A percentile compares a stretch with the other conserved stretches of the same genome.
phyloP scores from a whole-genome alignment of 331 rosid species.

The Malus hybrid region DNA sequence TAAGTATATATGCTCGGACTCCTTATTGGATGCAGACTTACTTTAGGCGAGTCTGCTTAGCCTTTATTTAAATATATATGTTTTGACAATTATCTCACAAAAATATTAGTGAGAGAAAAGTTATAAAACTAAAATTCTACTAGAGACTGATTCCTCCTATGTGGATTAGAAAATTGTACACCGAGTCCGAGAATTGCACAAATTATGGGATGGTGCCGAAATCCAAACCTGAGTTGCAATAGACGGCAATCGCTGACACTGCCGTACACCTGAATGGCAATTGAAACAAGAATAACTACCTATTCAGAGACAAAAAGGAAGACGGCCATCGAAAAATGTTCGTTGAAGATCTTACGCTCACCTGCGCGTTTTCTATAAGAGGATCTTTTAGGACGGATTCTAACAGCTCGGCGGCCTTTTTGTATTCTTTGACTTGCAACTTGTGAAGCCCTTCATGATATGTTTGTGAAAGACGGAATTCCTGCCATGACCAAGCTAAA shows the following conservation, averaged over 20 bases:
- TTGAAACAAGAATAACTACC: not conserved
- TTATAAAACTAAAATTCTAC: not conserved
- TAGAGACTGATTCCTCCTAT: not conserved
- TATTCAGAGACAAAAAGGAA: slow-evolving; percentile 1
- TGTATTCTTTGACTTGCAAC: slow-evolving; percentile 78
- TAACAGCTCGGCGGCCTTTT: slow-evolving; percentile 70
- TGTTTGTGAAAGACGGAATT: slow-evolving; percentile 87
- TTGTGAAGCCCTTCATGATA: slow-evolving; percentile 90
- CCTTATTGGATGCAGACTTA: no score
- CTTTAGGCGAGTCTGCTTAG: no score
- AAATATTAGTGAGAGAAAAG: not conserved
- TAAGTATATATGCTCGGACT: no score
- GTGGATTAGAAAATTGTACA: not conserved
- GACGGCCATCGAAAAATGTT: not conserved
- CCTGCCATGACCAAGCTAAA: slow-evolving; percentile 40
- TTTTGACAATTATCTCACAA: not conserved
- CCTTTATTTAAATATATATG: no score
- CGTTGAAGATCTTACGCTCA: not conserved
- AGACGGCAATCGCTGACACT: slow-evolving; percentile 76
- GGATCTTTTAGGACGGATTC: slow-evolving; percentile 85
- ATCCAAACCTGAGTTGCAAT: slow-evolving; percentile 82
- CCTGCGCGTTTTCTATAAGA: slow-evolving; percentile 64
- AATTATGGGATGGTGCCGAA: not conserved
- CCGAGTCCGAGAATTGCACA: not conserved
- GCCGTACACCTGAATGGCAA: slow-evolving; percentile 52